Conservation (phyloP, 495 filamentous ascomycete genomes). For the Aspergillus ostianus region DNA sequence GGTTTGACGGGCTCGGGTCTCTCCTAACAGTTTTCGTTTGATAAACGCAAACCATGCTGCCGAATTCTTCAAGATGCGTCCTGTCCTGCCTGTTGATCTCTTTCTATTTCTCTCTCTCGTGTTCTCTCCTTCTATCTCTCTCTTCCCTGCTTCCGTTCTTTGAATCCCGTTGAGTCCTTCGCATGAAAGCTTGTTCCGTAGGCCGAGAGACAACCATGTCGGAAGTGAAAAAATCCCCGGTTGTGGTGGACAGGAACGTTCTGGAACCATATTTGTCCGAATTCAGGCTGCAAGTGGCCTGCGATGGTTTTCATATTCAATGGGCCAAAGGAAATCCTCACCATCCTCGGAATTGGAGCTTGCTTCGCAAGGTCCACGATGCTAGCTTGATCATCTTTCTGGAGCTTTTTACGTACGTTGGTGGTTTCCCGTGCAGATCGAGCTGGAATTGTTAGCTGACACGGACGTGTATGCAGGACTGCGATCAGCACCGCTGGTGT, state of each 20-base stretch:
- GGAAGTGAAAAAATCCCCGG: constrained; percentile 15
- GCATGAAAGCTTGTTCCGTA: not conserved
- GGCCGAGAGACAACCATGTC: constrained; percentile 4
- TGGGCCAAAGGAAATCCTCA: constrained; percentile 35
- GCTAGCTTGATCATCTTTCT: constrained; percentile 34
- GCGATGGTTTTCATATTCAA: constrained; percentile 36
- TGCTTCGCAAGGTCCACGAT: constrained; percentile 35
- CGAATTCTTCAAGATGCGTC: not conserved
- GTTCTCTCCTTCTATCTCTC: not conserved
- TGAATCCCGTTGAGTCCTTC: not conserved
- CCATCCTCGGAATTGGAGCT: constrained; percentile 43
- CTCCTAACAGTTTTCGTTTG: not conserved
- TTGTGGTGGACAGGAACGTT: constrained; percentile 21
- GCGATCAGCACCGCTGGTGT: constrained; percentile 43
- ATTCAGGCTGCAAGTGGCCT: constrained; percentile 33
- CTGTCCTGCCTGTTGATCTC: not conserved
- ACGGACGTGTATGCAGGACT: constrained; percentile 24
- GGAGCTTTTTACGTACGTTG: constrained; percentile 43
- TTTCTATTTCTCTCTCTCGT: not conserved
- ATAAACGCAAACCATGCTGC: not conserved
- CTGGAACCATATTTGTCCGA: constrained; percentile 18
- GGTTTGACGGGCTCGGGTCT: not conserved
- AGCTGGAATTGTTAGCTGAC: not conserved
- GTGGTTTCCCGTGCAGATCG: not conserved
- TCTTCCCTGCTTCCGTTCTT: not conserved